phyloP scores from a whole-genome alignment of 805 yeast genomes.

The Zygoascus bituminiphila region DNA sequence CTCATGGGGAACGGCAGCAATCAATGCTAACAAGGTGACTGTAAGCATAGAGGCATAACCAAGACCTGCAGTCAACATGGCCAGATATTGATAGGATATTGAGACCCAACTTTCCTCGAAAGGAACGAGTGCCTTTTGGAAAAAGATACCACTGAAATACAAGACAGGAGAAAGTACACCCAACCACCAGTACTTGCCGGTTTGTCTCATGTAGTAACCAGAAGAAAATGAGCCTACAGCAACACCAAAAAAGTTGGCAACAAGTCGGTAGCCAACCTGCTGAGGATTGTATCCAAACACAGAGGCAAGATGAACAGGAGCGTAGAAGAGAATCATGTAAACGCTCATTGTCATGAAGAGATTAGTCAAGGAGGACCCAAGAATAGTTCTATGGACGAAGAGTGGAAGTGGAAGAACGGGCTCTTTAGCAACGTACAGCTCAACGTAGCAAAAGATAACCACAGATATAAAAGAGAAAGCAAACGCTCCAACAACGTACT shows the following conservation, averaged over 20 bases:
- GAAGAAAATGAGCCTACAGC: slow-evolving; percentile 58
- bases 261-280: slow-evolving; percentile 44
- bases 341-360: slow-evolving; percentile 65
- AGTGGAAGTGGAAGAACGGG: slow-evolving; percentile 63
- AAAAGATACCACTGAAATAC: slow-evolving; percentile 40
- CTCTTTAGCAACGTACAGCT: slow-evolving; percentile 43
- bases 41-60: slow-evolving; percentile 65
- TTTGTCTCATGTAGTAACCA: slow-evolving; percentile 57
- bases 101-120: slow-evolving; percentile 19
- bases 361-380: slow-evolving; percentile 57
- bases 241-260: slow-evolving; percentile 54
- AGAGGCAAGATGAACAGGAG: slow-evolving; percentile 59
- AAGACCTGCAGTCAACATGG: slow-evolving; percentile 48
- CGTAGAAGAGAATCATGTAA: slow-evolving; percentile 55
- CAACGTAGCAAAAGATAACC: slow-evolving; percentile 42
- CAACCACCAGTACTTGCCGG: slow-evolving; percentile 55
- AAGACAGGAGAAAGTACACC: slow-evolving; percentile 36
- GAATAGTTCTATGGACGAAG: slow-evolving; percentile 49
- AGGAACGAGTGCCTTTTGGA: slow-evolving; percentile 27
- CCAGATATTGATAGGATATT: slow-evolving; percentile 32
- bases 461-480: slow-evolving; percentile 5
- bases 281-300: slow-evolving; percentile 47
- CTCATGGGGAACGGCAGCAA: slow-evolving; percentile 60
- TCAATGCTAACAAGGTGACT: slow-evolving; percentile 62
- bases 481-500: slow-evolving; percentile 32